These are phyloP conservation scores for Russula earlei DNA, from an alignment of 768 basidiomycete genomes.

Conservation along the genomic window DNA sequence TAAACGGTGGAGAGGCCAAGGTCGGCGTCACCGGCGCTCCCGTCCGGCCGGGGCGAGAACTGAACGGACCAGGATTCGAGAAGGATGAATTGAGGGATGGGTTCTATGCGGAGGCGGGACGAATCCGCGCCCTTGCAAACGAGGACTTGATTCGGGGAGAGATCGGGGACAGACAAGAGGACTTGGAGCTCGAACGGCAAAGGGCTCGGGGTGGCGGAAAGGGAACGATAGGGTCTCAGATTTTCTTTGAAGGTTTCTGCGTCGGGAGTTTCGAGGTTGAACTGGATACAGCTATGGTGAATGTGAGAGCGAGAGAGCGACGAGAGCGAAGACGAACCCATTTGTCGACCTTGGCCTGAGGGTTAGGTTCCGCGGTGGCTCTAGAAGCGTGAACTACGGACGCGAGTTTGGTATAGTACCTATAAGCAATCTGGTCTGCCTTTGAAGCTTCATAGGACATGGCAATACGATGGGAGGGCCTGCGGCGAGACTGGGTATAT, in stretches of 20 bases:
- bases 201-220: constrained; percentile 35
- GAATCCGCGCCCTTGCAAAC: constrained; percentile 49
- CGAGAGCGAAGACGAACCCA: constrained; percentile 46
- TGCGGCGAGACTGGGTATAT: constrained; percentile 10
- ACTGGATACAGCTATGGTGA: constrained; percentile 34
- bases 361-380: constrained; percentile 41
- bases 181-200: constrained; percentile 60
- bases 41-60: constrained; percentile 27
- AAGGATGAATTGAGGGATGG: constrained; percentile 57
- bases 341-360: constrained; percentile 56
- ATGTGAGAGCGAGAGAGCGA: background rate
- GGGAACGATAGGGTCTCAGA: constrained; percentile 49
- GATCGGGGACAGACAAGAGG: constrained; percentile 58
- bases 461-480: constrained; percentile 24
- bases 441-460: constrained; percentile 50
- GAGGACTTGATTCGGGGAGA: constrained; percentile 60
- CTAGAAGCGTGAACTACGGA: constrained; percentile 67
- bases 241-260: constrained; percentile 56
- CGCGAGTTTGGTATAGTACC: constrained; percentile 75
- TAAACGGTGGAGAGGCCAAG: constrained; percentile 68
- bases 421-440: constrained; percentile 81
- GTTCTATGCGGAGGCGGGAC: constrained; percentile 50
- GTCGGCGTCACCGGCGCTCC: constrained; percentile 29
- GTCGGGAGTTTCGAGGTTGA: constrained; percentile 75
- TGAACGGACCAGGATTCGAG: constrained; percentile 62